A percentile compares a stretch with the other conserved stretches of the same genome.
Evolutionary conservation across 352 stramenopile species (phyloP).

Genomic region (Phytophthora tubulina): DNA sequence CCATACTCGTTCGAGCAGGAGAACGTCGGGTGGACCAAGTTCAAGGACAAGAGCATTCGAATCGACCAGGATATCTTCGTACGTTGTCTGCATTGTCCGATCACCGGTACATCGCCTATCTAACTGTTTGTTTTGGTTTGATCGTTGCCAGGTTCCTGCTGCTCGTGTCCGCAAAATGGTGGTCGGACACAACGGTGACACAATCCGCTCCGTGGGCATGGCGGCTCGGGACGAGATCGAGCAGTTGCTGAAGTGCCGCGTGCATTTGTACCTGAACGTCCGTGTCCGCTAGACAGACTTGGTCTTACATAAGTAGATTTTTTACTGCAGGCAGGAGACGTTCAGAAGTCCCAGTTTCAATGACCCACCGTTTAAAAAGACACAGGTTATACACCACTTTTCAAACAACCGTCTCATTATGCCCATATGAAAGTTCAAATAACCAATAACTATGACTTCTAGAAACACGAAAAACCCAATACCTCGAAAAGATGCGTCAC

Average conservation of each 20-base stretch:
- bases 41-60: conserved; percentile 86
- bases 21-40: conserved; percentile 88
- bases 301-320: conserved; percentile 19
- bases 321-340: not conserved
- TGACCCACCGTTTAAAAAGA: conserved; percentile 1
- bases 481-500: not conserved
- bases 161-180: conserved; percentile 84
- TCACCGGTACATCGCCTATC: not conserved
- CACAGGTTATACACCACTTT: not conserved
- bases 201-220: conserved; percentile 77
- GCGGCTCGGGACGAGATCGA: conserved; percentile 83
- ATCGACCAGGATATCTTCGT: conserved; percentile 92
- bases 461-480: not conserved
- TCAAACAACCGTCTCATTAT: too few relatives aligned
- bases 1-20: conserved; percentile 87
- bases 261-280: conserved; percentile 90
- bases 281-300: conserved; percentile 58
- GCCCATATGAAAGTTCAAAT: not conserved
- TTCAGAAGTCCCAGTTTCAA: not conserved
- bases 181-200: conserved; percentile 81
- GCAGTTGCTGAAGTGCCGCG: conserved; percentile 65
- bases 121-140: conserved; percentile 49
- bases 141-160: conserved; percentile 65
- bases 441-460: too few relatives aligned
- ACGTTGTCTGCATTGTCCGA: conserved; percentile 38